Percentiles rank a stretch among this genome's conserved stretches.
phyloP scores from a whole-genome alignment of 306 rosid genomes.

The Rosa lucieae region DNA sequence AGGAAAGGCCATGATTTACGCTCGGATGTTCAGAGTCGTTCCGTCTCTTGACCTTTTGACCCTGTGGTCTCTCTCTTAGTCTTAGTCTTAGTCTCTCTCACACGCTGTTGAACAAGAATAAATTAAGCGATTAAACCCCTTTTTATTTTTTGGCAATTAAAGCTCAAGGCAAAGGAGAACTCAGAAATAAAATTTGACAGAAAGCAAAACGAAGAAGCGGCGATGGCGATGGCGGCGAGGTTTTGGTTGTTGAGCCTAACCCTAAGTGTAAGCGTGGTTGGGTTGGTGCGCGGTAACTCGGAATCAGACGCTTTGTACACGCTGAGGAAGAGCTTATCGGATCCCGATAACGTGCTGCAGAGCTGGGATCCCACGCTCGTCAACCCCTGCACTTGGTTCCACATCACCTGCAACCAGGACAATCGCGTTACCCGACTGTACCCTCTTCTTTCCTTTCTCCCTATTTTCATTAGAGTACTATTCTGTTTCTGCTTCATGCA shows the following conservation, averaged over 20 bases:
- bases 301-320: constrained; percentile 93
- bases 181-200: background rate
- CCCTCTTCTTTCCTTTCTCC: background rate
- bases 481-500: no score
- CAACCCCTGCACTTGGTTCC: constrained; percentile 97
- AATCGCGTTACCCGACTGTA: constrained; percentile 94
- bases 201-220: background rate
- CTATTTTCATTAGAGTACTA: no score
- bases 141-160: no score
- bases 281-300: constrained; percentile 50
- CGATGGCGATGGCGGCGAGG: constrained; percentile 36
- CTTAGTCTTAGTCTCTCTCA: no score
- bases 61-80: no score
- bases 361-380: constrained; percentile 99
- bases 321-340: constrained; percentile 69
- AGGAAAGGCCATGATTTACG: no score
- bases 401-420: constrained; percentile 90
- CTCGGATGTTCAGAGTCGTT: no score
- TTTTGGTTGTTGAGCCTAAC: constrained; percentile 17
- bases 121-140: no score
- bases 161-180: no score
- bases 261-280: constrained; percentile 39
- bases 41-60: no score
- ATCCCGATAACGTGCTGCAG: constrained; percentile 86
- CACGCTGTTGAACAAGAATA: no score